Conservation (phyloP, 2,329 filamentous ascomycete species). For the Emmonsiellopsis sp. region DNA sequence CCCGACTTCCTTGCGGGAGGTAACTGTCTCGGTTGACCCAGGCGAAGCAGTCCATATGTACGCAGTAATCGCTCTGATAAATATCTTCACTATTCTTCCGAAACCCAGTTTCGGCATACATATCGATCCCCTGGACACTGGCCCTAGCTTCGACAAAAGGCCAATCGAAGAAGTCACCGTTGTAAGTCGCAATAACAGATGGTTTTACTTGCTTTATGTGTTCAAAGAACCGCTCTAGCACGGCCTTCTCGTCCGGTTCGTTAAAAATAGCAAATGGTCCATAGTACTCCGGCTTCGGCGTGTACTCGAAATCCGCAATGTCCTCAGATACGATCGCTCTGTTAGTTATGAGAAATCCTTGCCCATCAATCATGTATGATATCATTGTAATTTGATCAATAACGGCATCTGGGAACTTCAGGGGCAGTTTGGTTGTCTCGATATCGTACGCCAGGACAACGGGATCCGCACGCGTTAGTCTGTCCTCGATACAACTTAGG, state of each 20-base stretch:
- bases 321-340: conserved; percentile 96
- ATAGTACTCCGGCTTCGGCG: conserved; percentile 89
- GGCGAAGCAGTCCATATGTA: conserved; percentile 97
- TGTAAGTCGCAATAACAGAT: conserved; percentile 98
- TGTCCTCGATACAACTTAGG: conserved; percentile 76
- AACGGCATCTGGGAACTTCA: conserved; percentile 92
- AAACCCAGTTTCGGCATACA: conserved; percentile 98
- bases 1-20: conserved; percentile 90
- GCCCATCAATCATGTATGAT: conserved; percentile 99
- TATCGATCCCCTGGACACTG: conserved; percentile 90
- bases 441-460: conserved; percentile 99
- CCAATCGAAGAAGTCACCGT: conserved; percentile 99
- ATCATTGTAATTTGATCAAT: conserved; percentile 99
- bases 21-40: conserved; percentile 99
- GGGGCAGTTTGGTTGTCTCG: conserved; percentile 86
- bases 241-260: conserved; percentile 79
- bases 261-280: conserved; percentile 98
- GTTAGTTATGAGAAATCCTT: conserved; percentile 96
- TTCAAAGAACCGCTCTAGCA: conserved; percentile 86
- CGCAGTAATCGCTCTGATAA: conserved; percentile 90
- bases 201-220: conserved; percentile 92
- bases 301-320: conserved; percentile 96
- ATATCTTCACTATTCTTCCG: conserved; percentile 91
- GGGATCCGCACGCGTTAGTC: conserved; percentile 82
- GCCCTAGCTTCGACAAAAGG: conserved; percentile 92